phyloP scores from a whole-genome alignment of 768 basidiomycete genomes.

The Russula vinacea region DNA sequence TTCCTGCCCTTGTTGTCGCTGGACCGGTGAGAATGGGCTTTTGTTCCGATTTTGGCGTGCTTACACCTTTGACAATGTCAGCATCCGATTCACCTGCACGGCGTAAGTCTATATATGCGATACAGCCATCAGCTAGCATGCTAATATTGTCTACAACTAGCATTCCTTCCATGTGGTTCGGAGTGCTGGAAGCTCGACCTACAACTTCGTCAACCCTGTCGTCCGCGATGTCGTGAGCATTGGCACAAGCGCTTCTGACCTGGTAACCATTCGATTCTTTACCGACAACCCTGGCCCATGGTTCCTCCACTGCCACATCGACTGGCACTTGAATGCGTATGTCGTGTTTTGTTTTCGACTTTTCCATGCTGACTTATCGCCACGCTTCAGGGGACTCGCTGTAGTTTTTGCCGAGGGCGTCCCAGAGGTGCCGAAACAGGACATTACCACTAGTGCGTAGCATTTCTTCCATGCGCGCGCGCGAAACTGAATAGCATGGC shows the following conservation, averaged over 20 bases:
- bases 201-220: constrained; percentile 41
- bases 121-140: background rate
- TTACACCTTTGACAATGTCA: constrained; percentile 1
- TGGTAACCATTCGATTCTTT: constrained; percentile 33
- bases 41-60: background rate
- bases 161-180: constrained; percentile 31
- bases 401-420: constrained; percentile 27
- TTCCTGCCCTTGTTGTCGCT: constrained; percentile 42
- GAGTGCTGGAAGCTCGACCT: constrained; percentile 23
- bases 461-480: background rate
- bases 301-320: constrained; percentile 38
- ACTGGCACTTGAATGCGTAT: constrained; percentile 34
- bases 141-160: constrained; percentile 8
- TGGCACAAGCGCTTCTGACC: constrained; percentile 17
- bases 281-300: constrained; percentile 37
- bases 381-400: constrained; percentile 23
- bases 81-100: constrained; percentile 26
- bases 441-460: constrained; percentile 10
- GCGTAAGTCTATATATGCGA: constrained; percentile 4
- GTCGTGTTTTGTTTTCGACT: background rate
- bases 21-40: constrained; percentile 35
- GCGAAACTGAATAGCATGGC: background rate
- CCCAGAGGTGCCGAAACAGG: constrained; percentile 9
- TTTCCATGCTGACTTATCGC: background rate
- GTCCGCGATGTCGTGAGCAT: constrained; percentile 44